phyloP scores from a whole-genome alignment of 1,284 basidiomycete species.

The Cystobasidium sp. region DNA sequence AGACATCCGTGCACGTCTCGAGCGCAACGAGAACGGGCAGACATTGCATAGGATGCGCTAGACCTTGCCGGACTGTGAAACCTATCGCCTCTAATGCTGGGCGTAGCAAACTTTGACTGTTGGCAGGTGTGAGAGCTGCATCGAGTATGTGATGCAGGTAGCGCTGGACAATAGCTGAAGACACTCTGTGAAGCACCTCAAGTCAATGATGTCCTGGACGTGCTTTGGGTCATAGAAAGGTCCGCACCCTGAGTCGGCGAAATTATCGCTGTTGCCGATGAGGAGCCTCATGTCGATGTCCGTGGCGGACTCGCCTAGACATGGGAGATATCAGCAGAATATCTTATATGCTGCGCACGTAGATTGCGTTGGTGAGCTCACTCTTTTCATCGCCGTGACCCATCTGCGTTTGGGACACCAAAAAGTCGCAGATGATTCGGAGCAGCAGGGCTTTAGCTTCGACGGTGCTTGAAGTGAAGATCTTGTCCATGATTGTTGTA shows the following conservation, averaged over 20 bases:
- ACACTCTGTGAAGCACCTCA: background rate
- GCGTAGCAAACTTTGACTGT: constrained; percentile 71
- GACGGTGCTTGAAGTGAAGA: constrained; percentile 68
- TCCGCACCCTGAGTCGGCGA: constrained; percentile 89
- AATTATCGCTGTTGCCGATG: constrained; percentile 89
- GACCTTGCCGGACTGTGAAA: constrained; percentile 90
- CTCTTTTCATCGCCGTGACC: constrained; percentile 61
- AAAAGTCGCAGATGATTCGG: constrained; percentile 86
- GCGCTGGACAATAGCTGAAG: constrained; percentile 64
- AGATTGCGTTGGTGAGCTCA: too few species aligned
- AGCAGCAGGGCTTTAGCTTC: constrained; percentile 75
- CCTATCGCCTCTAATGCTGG: constrained; percentile 87
- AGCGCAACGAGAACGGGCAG: constrained; percentile 90
- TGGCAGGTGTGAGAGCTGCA: constrained; percentile 69
- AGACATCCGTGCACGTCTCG: constrained; percentile 74
- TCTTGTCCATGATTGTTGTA: constrained; percentile 81
- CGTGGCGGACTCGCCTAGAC: background rate
- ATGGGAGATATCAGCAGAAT: too few species aligned
- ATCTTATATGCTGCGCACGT: too few species aligned
- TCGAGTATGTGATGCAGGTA: constrained; percentile 82
- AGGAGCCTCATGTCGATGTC: constrained; percentile 83
- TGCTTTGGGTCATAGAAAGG: background rate
- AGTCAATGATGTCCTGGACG: background rate
- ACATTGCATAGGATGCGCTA: constrained; percentile 92
- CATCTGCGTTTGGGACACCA: constrained; percentile 76